phyloP scores from a whole-genome alignment of 148 eudicot species.

The Camellia japonica region DNA sequence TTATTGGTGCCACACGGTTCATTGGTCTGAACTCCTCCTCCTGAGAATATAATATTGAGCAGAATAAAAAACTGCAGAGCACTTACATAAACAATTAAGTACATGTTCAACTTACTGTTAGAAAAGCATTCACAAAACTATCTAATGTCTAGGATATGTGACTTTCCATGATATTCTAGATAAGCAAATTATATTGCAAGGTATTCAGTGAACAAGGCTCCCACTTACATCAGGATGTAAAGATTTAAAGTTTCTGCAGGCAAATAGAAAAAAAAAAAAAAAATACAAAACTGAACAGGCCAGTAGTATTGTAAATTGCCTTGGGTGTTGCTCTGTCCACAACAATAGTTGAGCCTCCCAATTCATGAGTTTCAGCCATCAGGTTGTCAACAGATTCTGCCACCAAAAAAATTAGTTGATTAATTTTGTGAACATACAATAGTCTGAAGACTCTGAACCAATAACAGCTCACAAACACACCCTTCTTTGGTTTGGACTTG shows the following conservation, averaged over 20 bases:
- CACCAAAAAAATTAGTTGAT: constrained; percentile 6
- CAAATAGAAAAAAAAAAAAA: neutral
- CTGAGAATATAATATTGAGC: constrained; percentile 26
- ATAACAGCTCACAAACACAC: neutral
- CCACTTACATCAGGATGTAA: neutral
- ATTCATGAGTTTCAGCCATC: constrained; percentile 90
- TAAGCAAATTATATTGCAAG: neutral
- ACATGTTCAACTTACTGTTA: neutral
- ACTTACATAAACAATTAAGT: neutral
- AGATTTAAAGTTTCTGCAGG: neutral
- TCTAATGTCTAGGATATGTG: neutral
- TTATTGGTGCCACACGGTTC: constrained; percentile 35
- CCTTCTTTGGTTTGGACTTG: neutral
- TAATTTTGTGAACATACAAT: neutral
- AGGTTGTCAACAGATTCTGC: constrained; percentile 94
- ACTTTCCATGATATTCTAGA: neutral
- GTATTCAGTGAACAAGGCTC: too few species aligned
- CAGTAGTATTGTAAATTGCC: constrained; percentile 30
- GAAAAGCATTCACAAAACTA: neutral
- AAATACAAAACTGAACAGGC: neutral
- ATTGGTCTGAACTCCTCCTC: constrained; percentile 72
- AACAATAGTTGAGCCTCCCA: constrained; percentile 88
- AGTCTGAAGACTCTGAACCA: neutral
- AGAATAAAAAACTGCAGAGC: neutral
- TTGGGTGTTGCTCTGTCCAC: constrained; percentile 99